Evolutionary conservation across 139 green algal species (phyloP), one percentile per base, ranked within the genome.

Genomic region (Dunaliella sp.): DNA sequence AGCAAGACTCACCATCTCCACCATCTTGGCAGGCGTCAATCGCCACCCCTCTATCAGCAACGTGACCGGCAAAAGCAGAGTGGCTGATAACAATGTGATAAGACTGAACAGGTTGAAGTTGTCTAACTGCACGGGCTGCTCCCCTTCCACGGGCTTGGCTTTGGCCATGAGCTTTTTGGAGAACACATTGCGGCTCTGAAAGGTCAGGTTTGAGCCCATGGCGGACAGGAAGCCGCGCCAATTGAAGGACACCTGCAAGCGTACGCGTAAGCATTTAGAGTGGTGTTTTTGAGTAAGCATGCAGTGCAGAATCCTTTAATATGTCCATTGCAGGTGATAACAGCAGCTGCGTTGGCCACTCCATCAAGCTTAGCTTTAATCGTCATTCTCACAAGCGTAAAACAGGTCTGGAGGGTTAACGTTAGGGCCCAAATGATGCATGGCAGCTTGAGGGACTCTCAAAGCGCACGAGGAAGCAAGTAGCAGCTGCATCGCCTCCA

Each of bases 161-260:
- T 92, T 93, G 77, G 88, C 89, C 97, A 99, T 99, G 83, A 99
- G 92, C 93, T 99, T 99, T 90, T 99, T 99, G 86, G 88, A 96
- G 36, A 99, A 92, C 72, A 99, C 97, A 88, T 99, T 99, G 36
- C 98, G 91, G 34, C 88, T 95, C 91, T 92, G 89, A 91, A 99
- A 98, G 77, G 95, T 99, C 16, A 99, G 31, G 92, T 99, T 99
- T 85, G 89, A 95, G 85, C 96, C 97, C 95, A 99, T 97, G 73
- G 97, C 97, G 26, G 93, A 87, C 3, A 93, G 38, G 87, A 98
- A 98, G 81, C 96, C 96, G 25, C 86, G 83, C 96, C 96, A 98
- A 90, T 96, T 97, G 90, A 98, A 98, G 80, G 93, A 95, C 0
- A 90, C 88, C 91, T 98, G 88, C 32, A 36, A 38, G 31, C n/a